Evolutionary conservation across 1,139 yeast species (phyloP), one percentile per base, ranked within the genome.

Genomic region (Candida sanyaensis): DNA sequence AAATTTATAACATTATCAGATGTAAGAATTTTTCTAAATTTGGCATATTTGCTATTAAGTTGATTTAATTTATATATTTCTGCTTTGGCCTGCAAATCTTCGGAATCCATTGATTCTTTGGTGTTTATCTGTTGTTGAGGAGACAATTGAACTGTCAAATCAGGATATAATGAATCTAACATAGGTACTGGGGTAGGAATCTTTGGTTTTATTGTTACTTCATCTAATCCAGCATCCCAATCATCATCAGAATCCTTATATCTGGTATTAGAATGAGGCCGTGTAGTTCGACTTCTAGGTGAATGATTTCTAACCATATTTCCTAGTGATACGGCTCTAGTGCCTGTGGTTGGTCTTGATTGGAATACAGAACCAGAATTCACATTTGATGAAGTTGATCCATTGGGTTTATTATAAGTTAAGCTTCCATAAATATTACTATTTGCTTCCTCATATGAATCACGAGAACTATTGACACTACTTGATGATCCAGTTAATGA

Each of bases 171-270:
- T 17, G 73, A 62, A 49, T 74, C 77, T 39, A 78, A 53, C 53
- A 75, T 60, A 2, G 68, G 66, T 12, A 43, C 37, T 27, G 55
- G 53, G 51, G 52, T 46, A 50, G 44, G 48, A 27, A 43, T 45
- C 31, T 44, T 21, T 27, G 45, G 29, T 21, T 39, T 38, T 10
- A 41, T 33, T 44, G 60, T 50, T 9, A 60, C 70, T 54, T 75
- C 86, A 53, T 86, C 90, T 41, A 90, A 75, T 36, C 84, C 87
- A 4, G 96, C 95, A 62, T 90, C 92, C 97, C 97, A 91, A 64
- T 90, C 97, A 58, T 88, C 96, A 62, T 90, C 97, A 43, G 84
- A 65, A 60, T 88, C 96, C 21, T 79, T 69, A 55, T 81, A 83
- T 47, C 65, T 61, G 33, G 57, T 53, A 13, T 29, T 48, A 21